Base-by-base conservation (phyloP, 2,329 filamentous ascomycete species). In the Aspergillus vadensis region DNA sequence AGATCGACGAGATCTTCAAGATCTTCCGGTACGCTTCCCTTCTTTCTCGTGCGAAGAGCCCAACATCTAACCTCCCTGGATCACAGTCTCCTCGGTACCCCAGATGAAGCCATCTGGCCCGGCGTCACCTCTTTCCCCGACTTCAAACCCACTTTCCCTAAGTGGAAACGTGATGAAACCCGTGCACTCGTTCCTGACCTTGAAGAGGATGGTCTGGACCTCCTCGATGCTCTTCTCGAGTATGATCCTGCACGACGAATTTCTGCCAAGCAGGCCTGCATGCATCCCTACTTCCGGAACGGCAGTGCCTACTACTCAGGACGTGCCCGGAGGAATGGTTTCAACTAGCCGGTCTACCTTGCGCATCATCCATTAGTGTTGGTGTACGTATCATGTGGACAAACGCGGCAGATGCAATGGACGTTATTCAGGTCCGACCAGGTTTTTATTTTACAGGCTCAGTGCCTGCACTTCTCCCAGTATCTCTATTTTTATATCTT, bases 1-100 rank as follows among this genome's bases (percentile, higher is more conserved):
- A 96, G 74, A 96, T 96, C 77, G 91, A 96, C 72, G 91, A 96
- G 78, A 96, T 96, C 73, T 96, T 96, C 84, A 95, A 94, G 81
- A 96, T 89, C 74, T 97, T 97, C 88, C 86, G 88, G 91, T 92
- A 81, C 70, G 83, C 7, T 55, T 23, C 49, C 32, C 25, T 56
- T 54, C 5, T 12, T 36, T 52, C 17, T 6, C 19, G 38, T 59
- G 14, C 14, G 15, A 48, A 36, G 58, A 55, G 57, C 14, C 30
- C n/a, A 52, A 58, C 58, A 60, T 41, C 55, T 63, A 47, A 65
- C 67, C 53, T 74, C 58, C 47, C 51, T 38, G 43, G 49, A 36
- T 47, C 58, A n/a, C 63, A 90, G 88, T 61, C 78, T 92, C 38
- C 86, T 97, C 41, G 92, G 92, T 66, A 97, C 93, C 4, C 92